These are phyloP conservation scores for Saururus chinensis DNA, from an alignment of 164 flowering plant genomes.

Conservation along the genomic window DNA sequence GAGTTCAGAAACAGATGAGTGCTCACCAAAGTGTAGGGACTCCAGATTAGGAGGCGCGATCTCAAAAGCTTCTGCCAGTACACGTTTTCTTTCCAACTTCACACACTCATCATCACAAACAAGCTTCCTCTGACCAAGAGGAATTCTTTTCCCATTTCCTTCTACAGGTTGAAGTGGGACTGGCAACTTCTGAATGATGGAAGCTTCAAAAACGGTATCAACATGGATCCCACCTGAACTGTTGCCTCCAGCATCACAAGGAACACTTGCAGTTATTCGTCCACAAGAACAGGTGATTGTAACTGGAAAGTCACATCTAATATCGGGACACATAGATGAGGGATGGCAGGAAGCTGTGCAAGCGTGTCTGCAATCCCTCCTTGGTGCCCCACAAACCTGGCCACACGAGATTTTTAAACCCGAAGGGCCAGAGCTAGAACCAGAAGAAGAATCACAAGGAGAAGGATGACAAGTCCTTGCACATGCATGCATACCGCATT, in stretches of 20 bases:
- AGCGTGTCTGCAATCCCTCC: constrained; percentile 89
- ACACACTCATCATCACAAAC: constrained; percentile 84
- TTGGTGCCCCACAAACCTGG: constrained; percentile 92
- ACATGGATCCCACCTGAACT: constrained; percentile 21
- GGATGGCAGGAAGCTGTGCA: constrained; percentile 80
- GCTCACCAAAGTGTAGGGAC: constrained; percentile 82
- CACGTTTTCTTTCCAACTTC: constrained; percentile 71
- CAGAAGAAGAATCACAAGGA: constrained; percentile 55
- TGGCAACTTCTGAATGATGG: constrained; percentile 64
- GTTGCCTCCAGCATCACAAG: constrained; percentile 86
- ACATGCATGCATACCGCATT: constrained; percentile 95
- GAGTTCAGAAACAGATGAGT: constrained; percentile 39
- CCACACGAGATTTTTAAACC: constrained; percentile 57
- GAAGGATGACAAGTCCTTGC: constrained; percentile 68
- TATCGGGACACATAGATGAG: constrained; percentile 63
- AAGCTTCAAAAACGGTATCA: constrained; percentile 62
- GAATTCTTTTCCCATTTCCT: constrained; percentile 46
- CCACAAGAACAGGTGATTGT: constrained; percentile 83
- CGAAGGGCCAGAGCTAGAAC: constrained; percentile 14
- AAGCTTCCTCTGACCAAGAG: constrained; percentile 86
- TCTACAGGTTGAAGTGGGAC: constrained; percentile 71
- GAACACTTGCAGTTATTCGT: constrained; percentile 64
- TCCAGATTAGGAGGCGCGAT: constrained; percentile 60
- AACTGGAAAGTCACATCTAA: constrained; percentile 64
- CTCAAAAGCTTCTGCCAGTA: constrained; percentile 94